Evolutionary conservation across 768 basidiomycete genomes (phyloP), one percentile per base, ranked within the genome.

Genomic region (Lactarius sp.): DNA sequence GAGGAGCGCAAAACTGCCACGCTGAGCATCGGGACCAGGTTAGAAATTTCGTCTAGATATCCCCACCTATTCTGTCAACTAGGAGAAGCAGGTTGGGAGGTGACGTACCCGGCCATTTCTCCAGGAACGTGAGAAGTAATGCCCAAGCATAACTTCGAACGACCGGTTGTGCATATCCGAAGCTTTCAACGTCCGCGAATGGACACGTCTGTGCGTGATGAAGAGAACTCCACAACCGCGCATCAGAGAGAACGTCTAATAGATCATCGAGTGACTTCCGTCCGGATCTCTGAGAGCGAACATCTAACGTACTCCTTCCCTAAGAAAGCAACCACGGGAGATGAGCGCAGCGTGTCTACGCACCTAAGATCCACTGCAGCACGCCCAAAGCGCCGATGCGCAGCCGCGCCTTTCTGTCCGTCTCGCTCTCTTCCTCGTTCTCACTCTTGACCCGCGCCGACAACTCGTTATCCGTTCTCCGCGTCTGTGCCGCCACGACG

Each of bases 61-160:
- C 27, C 59, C n/a, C 53, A 42, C 13, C 49, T 56, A 27, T 9
- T 49, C 34, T 61, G 14, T 64, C 36, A 59, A 36, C 27, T 13
- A 33, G 8, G 9, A 50, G 39, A 36, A 10, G 16, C 39, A 10
- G 9, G 12, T 13, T 16, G 4, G 34, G 3, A 16, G 12, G 37
- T 31, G 37, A 61, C 69, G 39, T 65, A 81, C 85, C 82, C 75
- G 82, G 80, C 57, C 75, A 78, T 31, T 59, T 72, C 49, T 72
- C 73, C n/a, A 83, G 69, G 20, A 85, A 69, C 9, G 73, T 71
- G 60, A 78, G 79, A 12, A 88, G 70, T 8, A 86, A 67, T 4
- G 71, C 69, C 87, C 94, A 96, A 0, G 85, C 83, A 12, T 86
- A 80, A 70, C 85, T 82, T 18, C 94, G 81, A 36, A 93, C 87